Percentiles rank a stretch among this genome's conserved stretches.
Evolutionary conservation across 192 early-diverging fungal species (phyloP).

Genomic region (Coemansia sp.): DNA sequence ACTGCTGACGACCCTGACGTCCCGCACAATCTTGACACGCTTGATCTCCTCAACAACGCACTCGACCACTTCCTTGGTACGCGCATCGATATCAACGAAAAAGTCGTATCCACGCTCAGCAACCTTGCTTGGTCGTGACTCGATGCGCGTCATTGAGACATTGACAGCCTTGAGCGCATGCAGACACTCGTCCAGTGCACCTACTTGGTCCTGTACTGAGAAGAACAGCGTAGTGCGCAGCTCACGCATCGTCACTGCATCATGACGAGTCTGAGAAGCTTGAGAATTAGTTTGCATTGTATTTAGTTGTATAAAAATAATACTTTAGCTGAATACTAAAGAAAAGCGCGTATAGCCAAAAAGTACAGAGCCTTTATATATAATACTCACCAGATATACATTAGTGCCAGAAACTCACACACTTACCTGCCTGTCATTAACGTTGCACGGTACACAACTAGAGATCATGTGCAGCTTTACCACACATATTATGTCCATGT

Average conservation of each 20-base stretch:
- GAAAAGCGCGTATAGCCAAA: no score
- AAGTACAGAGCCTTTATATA: no score
- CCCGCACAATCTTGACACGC: conserved; percentile 59
- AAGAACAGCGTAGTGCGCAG: conserved; percentile 68
- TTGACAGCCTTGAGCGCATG: conserved; percentile 64
- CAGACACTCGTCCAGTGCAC: conserved; percentile 81
- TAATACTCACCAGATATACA: no score
- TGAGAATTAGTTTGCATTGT: not conserved
- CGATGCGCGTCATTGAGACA: conserved; percentile 89
- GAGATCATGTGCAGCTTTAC: no score
- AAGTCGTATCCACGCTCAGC: conserved; percentile 86
- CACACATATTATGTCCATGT: no score
- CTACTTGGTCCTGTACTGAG: conserved; percentile 80
- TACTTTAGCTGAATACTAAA: no score
- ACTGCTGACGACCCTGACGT: conserved; percentile 57
- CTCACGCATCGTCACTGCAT: conserved; percentile 27
- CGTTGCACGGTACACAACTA: no score
- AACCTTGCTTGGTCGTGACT: conserved; percentile 84
- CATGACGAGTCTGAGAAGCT: conserved; percentile 22
- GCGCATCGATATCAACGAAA: conserved; percentile 85
- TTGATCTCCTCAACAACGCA: conserved; percentile 64
- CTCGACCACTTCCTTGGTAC: conserved; percentile 60
- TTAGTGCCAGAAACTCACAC: no score
- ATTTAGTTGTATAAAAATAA: not conserved
- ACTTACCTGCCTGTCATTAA: no score